These are phyloP conservation scores for Rosa multiflora DNA, from an alignment of 306 rosid species.

Conservation along the genomic window DNA sequence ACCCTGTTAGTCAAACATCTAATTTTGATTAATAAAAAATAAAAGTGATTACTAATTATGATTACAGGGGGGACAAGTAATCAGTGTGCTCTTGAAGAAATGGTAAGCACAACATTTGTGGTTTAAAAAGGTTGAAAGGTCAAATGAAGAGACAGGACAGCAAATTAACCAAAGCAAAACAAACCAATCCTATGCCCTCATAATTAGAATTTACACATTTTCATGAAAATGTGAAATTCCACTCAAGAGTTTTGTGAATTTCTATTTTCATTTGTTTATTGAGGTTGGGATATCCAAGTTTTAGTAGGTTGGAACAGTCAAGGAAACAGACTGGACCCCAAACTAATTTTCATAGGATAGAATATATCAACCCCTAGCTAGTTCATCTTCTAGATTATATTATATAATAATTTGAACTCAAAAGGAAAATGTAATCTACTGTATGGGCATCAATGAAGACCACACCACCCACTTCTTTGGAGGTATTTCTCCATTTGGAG, in stretches of 20 bases:
- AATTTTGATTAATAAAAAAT: constrained; percentile 2
- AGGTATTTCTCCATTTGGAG: neutral
- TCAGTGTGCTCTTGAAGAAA: constrained; percentile 36
- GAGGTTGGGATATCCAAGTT: constrained; percentile 19
- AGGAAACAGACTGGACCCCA: constrained; percentile 13
- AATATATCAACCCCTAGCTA: neutral
- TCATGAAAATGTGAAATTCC: constrained; percentile 3
- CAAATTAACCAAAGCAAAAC: constrained; percentile 7
- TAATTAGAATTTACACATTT: constrained; percentile 17
- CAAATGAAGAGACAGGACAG: constrained; percentile 38
- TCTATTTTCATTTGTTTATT: constrained; percentile 5
- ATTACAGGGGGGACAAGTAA: constrained; percentile 28
- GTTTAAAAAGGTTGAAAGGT: constrained; percentile 26
- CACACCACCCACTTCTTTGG: constrained; percentile 2
- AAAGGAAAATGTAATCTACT: neutral
- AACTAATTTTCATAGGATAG: neutral
- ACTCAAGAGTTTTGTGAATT: constrained; percentile 30
- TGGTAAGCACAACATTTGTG: constrained; percentile 13
- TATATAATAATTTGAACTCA: neutral
- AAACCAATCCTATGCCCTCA: constrained; percentile 10
- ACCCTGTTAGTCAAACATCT: constrained; percentile 31
- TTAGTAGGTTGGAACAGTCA: constrained; percentile 9
- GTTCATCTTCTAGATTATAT: neutral
- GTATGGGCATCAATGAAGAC: constrained; percentile 8
- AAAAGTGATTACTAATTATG: constrained; percentile 17